Evolutionary conservation across 2,329 filamentous ascomycete genomes (phyloP), one percentile per base, ranked within the genome.

Genomic region (Pseudopithomyces chartarum): DNA sequence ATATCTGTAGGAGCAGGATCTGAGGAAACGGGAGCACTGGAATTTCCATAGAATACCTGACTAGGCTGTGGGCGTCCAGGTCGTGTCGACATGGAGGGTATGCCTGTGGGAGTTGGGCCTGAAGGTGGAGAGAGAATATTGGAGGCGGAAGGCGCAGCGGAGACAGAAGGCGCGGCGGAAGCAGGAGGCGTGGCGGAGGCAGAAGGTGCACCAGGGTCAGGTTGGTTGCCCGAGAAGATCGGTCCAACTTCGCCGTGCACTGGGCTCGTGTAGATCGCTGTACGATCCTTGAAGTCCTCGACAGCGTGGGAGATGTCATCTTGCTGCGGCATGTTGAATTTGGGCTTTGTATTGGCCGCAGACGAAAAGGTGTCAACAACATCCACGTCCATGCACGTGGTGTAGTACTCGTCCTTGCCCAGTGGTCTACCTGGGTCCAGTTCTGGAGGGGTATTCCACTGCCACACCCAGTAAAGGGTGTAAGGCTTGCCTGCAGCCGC

Each of bases 401-500:
- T 86, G 71, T 87, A 87, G 65, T 81, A 84, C 70, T 87, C 62
- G 69, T 75, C 60, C 73, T 75, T 38, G 68, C 72, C 68, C 8
- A 72, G 57, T 7, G 58, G 56, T 6, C 23, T 15, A 8, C 5
- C n/a, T 6, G 38, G 48, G 38, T 51, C 38, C n/a, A 34, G 17
- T 8, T 40, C 29, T 8, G 48, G 36, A 20, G 19, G 38, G 6
- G 66, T 66, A 79, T 76, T 70, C 91, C 92, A 99, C 75, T 96
- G 90, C 95, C 95, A 98, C 44, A 97, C 89, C 94, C 94, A 98
- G 81, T 97, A 96, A 50, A 97, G 78, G 2, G 92, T 94, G 73
- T 93, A 91, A 26, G 83, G 82, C 29, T 87, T 84, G 43, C 87
- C 86, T 10, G 81, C 74, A n/a, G 83, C 75, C 45, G 86, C 79